A percentile compares a stretch with the other conserved stretches of the same genome.
phyloP scores from a whole-genome alignment of 2,329 filamentous ascomycete genomes.

The Hypomyces rosellus region DNA sequence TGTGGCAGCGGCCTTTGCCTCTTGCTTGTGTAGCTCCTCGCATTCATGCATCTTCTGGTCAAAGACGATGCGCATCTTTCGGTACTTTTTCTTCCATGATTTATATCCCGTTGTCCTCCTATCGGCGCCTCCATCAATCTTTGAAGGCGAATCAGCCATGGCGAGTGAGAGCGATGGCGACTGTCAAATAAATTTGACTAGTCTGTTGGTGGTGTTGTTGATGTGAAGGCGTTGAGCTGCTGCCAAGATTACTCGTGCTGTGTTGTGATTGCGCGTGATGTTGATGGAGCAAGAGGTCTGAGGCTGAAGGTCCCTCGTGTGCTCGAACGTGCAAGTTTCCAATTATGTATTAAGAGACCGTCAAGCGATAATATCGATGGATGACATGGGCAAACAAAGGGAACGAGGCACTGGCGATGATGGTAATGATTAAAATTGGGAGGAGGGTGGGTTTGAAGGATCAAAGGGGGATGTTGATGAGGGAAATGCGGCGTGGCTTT shows the following conservation, averaged over 20 bases:
- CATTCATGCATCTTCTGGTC: conserved; percentile 73
- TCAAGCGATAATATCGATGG: too few relatives aligned
- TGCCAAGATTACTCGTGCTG: too few relatives aligned
- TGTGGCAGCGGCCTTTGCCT: conserved; percentile 72
- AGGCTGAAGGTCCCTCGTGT: too few relatives aligned
- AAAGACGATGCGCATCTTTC: conserved; percentile 78
- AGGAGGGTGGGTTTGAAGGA: background rate
- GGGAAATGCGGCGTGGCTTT: conserved; percentile 7
- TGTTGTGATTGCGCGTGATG: too few relatives aligned
- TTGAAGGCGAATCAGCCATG: conserved; percentile 32
- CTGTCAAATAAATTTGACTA: background rate
- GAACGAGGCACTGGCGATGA: background rate
- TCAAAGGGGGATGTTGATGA: conserved; percentile 10
- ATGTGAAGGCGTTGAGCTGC: conserved; percentile 6
- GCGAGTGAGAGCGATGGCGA: conserved; percentile 1
- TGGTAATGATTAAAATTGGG: background rate
- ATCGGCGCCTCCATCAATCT: conserved; percentile 40
- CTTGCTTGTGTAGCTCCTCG: conserved; percentile 74
- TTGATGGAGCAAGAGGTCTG: too few relatives aligned
- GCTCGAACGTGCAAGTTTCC: too few relatives aligned
- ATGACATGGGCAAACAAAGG: too few relatives aligned
- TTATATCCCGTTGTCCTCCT: conserved; percentile 49
- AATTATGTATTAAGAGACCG: too few relatives aligned
- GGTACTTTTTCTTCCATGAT: conserved; percentile 88
- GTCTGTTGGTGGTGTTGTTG: conserved; percentile 5